These are phyloP conservation scores for Jamesozyma spencerorum DNA, from an alignment of 805 yeast species.

Conservation along the genomic window DNA sequence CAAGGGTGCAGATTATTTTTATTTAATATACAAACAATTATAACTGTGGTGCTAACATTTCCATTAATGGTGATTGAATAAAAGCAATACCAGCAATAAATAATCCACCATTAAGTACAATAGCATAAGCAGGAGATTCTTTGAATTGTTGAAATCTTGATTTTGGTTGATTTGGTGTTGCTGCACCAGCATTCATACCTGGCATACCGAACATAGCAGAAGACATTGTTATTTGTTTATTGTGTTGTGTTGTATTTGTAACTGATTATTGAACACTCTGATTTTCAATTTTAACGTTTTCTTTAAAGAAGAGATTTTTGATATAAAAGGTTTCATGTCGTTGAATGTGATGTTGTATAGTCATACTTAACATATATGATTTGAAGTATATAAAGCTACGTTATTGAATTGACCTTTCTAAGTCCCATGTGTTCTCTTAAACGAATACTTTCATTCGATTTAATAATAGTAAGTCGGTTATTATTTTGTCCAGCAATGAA, in stretches of 20 bases:
- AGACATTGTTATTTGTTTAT: slow-evolving; percentile 5
- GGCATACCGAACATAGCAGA: slow-evolving; percentile 25
- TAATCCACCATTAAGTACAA: slow-evolving; percentile 51
- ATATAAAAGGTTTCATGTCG: no score
- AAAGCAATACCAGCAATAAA: slow-evolving; percentile 68
- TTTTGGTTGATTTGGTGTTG: slow-evolving; percentile 20
- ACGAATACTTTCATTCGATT: no score
- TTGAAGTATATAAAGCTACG: no score
- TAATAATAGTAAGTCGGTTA: no score
- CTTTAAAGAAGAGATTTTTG: no score
- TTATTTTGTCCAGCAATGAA: no score
- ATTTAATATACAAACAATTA: slow-evolving; percentile 7
- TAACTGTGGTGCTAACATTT: slow-evolving; percentile 68
- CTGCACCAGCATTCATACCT: slow-evolving; percentile 18
- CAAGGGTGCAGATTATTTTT: background rate
- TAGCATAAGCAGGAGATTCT: slow-evolving; percentile 56
- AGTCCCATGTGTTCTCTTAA: background rate
- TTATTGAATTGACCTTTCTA: background rate
- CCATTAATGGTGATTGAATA: slow-evolving; percentile 73
- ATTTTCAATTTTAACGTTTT: no score
- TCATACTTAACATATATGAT: no score
- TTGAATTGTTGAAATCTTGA: slow-evolving; percentile 42
- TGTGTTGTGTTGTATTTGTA: no score
- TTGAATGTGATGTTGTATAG: no score
- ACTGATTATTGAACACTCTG: no score